Conservation (phyloP, 2,329 filamentous ascomycete genomes). For the Aureobasidium sp. region DNA sequence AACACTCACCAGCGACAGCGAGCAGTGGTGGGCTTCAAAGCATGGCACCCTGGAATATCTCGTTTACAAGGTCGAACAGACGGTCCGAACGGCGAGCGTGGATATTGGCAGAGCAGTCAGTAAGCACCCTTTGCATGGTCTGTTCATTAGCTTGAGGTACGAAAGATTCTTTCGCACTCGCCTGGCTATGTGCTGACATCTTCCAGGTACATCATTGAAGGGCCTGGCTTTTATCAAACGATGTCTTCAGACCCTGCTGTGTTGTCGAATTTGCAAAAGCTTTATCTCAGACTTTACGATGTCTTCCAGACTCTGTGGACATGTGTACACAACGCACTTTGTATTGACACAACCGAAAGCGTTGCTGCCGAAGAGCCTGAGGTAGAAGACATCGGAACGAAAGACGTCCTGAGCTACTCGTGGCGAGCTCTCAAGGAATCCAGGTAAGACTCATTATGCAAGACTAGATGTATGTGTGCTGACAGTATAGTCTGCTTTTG, state of each 20-base stretch:
- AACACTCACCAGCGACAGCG: background rate
- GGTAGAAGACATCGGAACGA: conserved; percentile 69
- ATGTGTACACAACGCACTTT: conserved; percentile 69
- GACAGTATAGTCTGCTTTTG: conserved; percentile 58
- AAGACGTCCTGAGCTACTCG: conserved; percentile 87
- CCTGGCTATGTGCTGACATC: background rate
- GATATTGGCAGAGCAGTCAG: conserved; percentile 58
- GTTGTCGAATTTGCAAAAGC: background rate
- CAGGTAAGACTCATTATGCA: conserved; percentile 46
- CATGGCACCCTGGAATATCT: conserved; percentile 51
- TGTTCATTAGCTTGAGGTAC: conserved; percentile 29
- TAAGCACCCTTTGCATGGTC: conserved; percentile 39
- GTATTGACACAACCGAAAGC: conserved; percentile 90
- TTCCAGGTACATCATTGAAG: conserved; percentile 43
- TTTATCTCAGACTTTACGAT: conserved; percentile 17
- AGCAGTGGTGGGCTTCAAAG: conserved; percentile 31
- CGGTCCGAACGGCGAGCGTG: conserved; percentile 54
- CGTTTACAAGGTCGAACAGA: conserved; percentile 55
- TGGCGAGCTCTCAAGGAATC: conserved; percentile 94
- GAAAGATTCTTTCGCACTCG: background rate
- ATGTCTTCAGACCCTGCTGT: conserved; percentile 1
- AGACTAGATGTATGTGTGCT: conserved; percentile 16
- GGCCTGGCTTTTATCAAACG: conserved; percentile 18
- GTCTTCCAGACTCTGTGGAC: conserved; percentile 67
- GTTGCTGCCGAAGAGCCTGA: conserved; percentile 71